Evolutionary conservation across 306 rosid genomes (phyloP), one percentile per base, ranked within the genome.

Genomic region (Parietaria judaica): DNA sequence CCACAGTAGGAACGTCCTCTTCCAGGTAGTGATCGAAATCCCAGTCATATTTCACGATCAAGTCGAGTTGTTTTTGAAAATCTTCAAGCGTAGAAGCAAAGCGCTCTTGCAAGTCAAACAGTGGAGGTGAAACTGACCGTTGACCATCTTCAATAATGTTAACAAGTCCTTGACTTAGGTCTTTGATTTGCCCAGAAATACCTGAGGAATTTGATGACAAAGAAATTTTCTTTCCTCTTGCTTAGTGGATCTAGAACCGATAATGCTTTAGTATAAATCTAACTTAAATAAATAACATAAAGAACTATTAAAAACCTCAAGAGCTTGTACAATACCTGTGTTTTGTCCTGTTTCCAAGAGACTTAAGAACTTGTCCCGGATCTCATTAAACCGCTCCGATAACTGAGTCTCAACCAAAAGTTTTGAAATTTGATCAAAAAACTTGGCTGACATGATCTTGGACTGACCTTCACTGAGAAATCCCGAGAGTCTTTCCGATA

Each of bases 1-100:
- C 99, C 95, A 74, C 97, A 57, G 87, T 83, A 77, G 99, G 99
- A 63, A 92, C 75, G 66, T 92, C 99, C 82, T 92, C 97, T 79
- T 88, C 90, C 78, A 92, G 76, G 80, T 88, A 88, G 78, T 84
- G 83, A 71, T 92, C 99, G 11, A 92, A 86, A 79, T 92, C 99
- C 99, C 99, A 92, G 71, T 92, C 95, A 74, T 88, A 92, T 66
- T 88, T 92, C 80, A 86, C 90, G 12, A 92, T 79, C 86, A 92
- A 81, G 70, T 92, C 99, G 70, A 92, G 88, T 74, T 92, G 97
- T 71, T 86, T 88, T 81, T 88, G 96, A 78, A 88, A 92, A 69
- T 92, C 99, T 61, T 92, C 99, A 60, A 92, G 51, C 13, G 94
- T 86, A 43, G 95, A 79, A 76, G 75, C 67, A 67, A 92, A 78